A percentile compares a stretch with the other conserved stretches of the same genome.
Conservation (phyloP, 1,139 yeast species). For the Nakaseomyces bracarensis region DNA sequence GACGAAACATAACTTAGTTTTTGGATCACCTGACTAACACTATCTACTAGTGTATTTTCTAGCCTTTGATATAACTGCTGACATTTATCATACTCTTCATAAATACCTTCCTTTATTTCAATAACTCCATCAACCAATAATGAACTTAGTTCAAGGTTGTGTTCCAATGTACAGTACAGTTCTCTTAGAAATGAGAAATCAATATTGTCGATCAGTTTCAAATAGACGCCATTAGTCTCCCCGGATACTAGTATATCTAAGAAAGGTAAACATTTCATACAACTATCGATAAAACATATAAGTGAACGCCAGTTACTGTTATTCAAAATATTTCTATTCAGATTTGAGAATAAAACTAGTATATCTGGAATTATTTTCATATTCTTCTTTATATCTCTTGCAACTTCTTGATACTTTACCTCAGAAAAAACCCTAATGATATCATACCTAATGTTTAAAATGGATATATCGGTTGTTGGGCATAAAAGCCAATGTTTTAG, state of each 20-base stretch:
- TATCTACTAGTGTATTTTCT: slow-evolving; percentile 31
- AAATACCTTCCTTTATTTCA: slow-evolving; percentile 31
- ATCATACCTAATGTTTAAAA: slow-evolving; percentile 30
- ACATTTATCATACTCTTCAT: slow-evolving; percentile 32
- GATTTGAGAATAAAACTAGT: slow-evolving; percentile 18
- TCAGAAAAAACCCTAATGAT: slow-evolving; percentile 25
- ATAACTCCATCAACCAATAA: slow-evolving; percentile 12
- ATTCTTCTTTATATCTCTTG: slow-evolving; percentile 13
- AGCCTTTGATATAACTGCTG: slow-evolving; percentile 33
- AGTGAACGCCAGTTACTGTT: background rate
- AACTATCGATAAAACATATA: background rate
- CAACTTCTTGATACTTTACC: slow-evolving; percentile 16
- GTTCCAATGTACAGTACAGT: background rate
- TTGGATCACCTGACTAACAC: slow-evolving; percentile 20
- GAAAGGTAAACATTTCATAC: background rate
- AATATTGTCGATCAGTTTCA: background rate
- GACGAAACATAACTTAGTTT: slow-evolving; percentile 7
- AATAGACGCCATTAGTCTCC: background rate
- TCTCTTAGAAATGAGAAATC: background rate
- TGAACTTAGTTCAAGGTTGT: background rate
- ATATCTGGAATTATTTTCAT: slow-evolving; percentile 31
- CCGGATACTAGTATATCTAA: background rate
- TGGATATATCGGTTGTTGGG: slow-evolving; percentile 29
- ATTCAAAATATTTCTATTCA: slow-evolving; percentile 29
- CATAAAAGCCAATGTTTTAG: slow-evolving; percentile 33